Percentiles rank a stretch among this genome's conserved stretches.
These are phyloP conservation scores for Barnettozyma wickerhamii DNA, from an alignment of 805 yeast species.

Conservation along the genomic window DNA sequence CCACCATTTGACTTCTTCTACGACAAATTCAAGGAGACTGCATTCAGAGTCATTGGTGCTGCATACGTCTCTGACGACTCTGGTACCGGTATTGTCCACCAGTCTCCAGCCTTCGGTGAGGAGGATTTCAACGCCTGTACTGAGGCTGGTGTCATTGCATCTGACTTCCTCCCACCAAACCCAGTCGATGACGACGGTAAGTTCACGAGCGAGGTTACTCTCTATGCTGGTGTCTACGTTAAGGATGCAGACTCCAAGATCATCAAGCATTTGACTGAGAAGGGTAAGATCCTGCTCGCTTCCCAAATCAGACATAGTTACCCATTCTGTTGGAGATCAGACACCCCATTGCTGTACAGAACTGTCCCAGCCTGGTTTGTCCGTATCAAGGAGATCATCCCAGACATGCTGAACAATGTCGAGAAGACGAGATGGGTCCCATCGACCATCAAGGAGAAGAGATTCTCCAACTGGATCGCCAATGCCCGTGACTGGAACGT, in stretches of 20 bases:
- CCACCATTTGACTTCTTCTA: constrained; percentile 83
- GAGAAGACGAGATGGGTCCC: constrained; percentile 96
- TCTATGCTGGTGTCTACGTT: constrained; percentile 79
- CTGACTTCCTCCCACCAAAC: constrained; percentile 74
- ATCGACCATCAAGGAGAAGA: constrained; percentile 78
- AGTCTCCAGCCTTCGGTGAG: constrained; percentile 99
- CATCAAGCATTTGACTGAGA: constrained; percentile 75
- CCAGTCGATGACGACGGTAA: constrained; percentile 93
- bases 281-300: constrained; percentile 69
- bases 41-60: constrained; percentile 77
- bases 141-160: constrained; percentile 68
- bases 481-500: constrained; percentile 99
- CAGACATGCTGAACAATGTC: constrained; percentile 83
- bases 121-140: constrained; percentile 87
- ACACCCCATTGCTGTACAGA: constrained; percentile 93
- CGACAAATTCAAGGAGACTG: constrained; percentile 69
- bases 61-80: constrained; percentile 87
- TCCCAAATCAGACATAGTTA: constrained; percentile 92
- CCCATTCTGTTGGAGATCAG: constrained; percentile 99
- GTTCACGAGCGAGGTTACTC: constrained; percentile 70
- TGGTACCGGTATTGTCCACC: constrained; percentile 99
- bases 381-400: constrained; percentile 80
- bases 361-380: constrained; percentile 99
- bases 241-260: constrained; percentile 94
- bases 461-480: constrained; percentile 97